Evolutionary conservation across 2,329 filamentous ascomycete species (phyloP), one percentile per base, ranked within the genome.

Genomic region (Didymosphaeria variabile): DNA sequence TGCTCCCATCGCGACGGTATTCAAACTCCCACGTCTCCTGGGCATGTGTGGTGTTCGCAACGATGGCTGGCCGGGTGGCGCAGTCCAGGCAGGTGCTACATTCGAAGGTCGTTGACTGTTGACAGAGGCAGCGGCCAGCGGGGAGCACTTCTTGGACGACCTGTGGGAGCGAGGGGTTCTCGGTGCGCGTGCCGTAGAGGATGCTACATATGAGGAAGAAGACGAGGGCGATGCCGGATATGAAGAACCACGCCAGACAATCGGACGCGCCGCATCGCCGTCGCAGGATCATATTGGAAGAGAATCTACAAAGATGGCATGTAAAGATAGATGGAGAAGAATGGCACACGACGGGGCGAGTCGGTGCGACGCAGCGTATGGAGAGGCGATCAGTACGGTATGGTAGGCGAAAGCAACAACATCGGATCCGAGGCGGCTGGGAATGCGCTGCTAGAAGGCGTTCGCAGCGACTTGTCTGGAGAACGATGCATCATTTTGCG

Each of bases 21-120:
- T 64, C 62, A 53, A 74, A 77, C n/a, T 67, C 66, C 74, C 74
- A 77, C 12, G 62, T 54, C 32, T 67, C 63, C 54, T 70, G 65
- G 12, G 68, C 65, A 23, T 36, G 42, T 12, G 67, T 70, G 19
- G 59, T 55, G 49, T 72, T 72, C 13, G 51, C 38, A 26, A 68
- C 55, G 17, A 71, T 62, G 8, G 58, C 58, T 62, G 74, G 72
- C 42, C 64, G 67, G 3, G 70, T 60, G 26, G 73, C 72, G 57
- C 73, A 76, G 57, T 76, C 72, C 31, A 75, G 55, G 53, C 72
- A 75, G 5, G 71, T 74, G 29, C 72, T 70, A 66, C 73, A 76
- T 26, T 65, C 50, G 55, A 75, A 76, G 9, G 62, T 69, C 23
- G 73, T 72, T 61, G 72, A 74, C 61, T 70, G 75, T 50, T 73